Evolutionary conservation across 805 yeast species (phyloP).

Genomic region (Wilhelminamyces savonicus): DNA sequence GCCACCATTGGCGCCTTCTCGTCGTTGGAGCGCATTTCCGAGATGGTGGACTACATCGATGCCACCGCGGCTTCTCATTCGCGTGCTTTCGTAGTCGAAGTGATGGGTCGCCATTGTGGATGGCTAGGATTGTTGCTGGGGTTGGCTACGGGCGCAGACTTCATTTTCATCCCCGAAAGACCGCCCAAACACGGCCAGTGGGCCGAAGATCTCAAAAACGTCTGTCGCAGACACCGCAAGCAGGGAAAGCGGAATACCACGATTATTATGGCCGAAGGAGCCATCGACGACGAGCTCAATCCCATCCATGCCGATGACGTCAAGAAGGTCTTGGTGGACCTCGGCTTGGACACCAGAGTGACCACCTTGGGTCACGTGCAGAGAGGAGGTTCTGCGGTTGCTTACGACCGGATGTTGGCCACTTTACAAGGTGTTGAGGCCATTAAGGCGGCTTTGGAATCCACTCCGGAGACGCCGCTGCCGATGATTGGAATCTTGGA

Average conservation of each 20-base stretch:
- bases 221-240: conserved; percentile 56
- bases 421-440: conserved; percentile 82
- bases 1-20: conserved; percentile 79
- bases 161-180: conserved; percentile 72
- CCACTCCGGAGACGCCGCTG: conserved; percentile 65
- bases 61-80: conserved; percentile 82
- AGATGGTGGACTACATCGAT: conserved; percentile 73
- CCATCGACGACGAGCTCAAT: conserved; percentile 60
- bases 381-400: conserved; percentile 79
- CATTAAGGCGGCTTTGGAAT: conserved; percentile 64
- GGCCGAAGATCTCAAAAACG: conserved; percentile 61
- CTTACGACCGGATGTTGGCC: conserved; percentile 65
- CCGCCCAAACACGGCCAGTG: conserved; percentile 62
- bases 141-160: conserved; percentile 74
- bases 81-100: conserved; percentile 79
- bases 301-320: conserved; percentile 66
- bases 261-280: conserved; percentile 82
- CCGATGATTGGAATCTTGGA: conserved; percentile 74
- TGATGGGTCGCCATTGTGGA: conserved; percentile 88
- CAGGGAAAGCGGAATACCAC: conserved; percentile 75
- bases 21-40: conserved; percentile 68
- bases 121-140: conserved; percentile 85
- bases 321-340: conserved; percentile 54
- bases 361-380: conserved; percentile 78
- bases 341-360: conserved; percentile 72